Evolutionary conservation across 805 yeast genomes (phyloP).

Genomic region (Myxozyma lipomycoides): DNA sequence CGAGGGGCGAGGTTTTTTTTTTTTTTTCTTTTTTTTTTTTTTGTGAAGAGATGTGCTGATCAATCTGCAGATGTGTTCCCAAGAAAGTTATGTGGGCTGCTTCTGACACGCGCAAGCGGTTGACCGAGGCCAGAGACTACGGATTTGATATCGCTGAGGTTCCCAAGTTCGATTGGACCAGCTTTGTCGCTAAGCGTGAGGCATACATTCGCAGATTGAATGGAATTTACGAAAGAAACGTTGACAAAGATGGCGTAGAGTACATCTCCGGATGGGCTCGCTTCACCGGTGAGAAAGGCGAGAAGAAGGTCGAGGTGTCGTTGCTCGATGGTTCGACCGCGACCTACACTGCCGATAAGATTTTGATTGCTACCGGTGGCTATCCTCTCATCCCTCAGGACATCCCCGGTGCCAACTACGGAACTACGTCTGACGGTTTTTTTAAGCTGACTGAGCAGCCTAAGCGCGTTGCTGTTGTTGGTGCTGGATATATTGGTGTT

Average conservation of each 20-base stretch:
- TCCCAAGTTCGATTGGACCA: conserved; percentile 73
- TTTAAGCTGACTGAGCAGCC: conserved; percentile 81
- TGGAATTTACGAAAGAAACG: conserved; percentile 87
- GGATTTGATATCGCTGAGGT: conserved; percentile 65
- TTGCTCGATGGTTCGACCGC: conserved; percentile 58
- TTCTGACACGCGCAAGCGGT: conserved; percentile 75
- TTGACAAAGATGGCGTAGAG: conserved; percentile 85
- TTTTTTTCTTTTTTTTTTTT: too few relatives aligned
- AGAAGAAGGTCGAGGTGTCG: conserved; percentile 61
- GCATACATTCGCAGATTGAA: conserved; percentile 83
- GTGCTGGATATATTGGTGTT: conserved; percentile 96
- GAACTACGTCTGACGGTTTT: conserved; percentile 87
- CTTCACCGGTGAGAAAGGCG: conserved; percentile 57
- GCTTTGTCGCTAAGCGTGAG: conserved; percentile 82
- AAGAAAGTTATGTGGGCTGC: conserved; percentile 99
- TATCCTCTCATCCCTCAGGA: conserved; percentile 63
- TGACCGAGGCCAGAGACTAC: conserved; percentile 72
- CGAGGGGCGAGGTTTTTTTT: too few relatives aligned
- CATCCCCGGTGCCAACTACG: conserved; percentile 77
- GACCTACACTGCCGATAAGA: conserved; percentile 70
- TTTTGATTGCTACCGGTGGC: conserved; percentile 93
- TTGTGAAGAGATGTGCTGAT: too few relatives aligned
- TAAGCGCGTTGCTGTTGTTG: conserved; percentile 86
- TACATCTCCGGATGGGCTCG: conserved; percentile 81
- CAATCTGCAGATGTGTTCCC: conserved; percentile 66